Evolutionary conservation across 495 filamentous ascomycete genomes (phyloP).

Genomic region (Aspergillus nanangensis): DNA sequence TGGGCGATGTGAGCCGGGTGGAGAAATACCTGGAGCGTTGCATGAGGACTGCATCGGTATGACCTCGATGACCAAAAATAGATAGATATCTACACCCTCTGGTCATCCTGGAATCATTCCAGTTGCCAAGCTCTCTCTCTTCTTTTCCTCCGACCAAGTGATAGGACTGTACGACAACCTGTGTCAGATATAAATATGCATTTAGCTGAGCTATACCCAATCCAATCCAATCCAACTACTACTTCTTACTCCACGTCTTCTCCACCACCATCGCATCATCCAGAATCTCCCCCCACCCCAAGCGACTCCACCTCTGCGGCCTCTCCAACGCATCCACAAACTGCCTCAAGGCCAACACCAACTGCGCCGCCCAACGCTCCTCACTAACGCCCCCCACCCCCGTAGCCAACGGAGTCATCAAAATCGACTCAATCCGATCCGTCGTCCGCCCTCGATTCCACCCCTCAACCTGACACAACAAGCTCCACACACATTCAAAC

Average conservation of each 20-base stretch:
- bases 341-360: conserved; percentile 46
- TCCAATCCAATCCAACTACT: no score
- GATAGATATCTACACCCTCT: no score
- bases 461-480: conserved; percentile 41
- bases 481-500: conserved; percentile 49
- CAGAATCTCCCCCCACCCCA: conserved; percentile 28
- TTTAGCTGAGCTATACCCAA: no score
- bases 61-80: no score
- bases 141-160: no score
- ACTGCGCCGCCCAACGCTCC: conserved; percentile 44
- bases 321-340: conserved; percentile 36
- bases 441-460: conserved; percentile 28
- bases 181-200: no score
- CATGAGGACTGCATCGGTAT: no score
- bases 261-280: conserved; percentile 21
- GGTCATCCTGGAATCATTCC: no score
- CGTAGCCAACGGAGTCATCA: conserved; percentile 47
- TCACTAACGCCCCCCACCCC: conserved; percentile 40
- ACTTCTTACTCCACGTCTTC: conserved; percentile 14
- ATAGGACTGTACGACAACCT: no score
- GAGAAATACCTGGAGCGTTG: no score
- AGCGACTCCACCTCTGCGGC: conserved; percentile 25
- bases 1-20: conserved; percentile 54
- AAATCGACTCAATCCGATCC: conserved; percentile 31
- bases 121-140: no score